phyloP scores from a whole-genome alignment of 495 filamentous ascomycete genomes.

The Hypoxylon cercidicola region DNA sequence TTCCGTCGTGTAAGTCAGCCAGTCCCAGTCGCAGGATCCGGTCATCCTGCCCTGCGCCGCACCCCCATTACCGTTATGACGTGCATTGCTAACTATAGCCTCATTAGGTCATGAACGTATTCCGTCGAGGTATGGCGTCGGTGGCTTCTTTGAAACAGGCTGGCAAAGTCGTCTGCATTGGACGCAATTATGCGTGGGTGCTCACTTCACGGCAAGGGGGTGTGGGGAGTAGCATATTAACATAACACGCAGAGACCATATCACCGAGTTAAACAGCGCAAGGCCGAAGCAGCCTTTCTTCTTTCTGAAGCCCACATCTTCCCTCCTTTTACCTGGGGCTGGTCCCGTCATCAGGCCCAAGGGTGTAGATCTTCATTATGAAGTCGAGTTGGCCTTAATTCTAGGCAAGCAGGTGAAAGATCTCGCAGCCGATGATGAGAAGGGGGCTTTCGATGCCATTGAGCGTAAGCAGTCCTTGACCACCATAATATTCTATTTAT shows the following conservation, averaged over 20 bases:
- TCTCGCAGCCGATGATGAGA: slow-evolving; percentile 71
- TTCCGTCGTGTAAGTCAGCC: slow-evolving; percentile 17
- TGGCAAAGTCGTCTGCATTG: slow-evolving; percentile 95
- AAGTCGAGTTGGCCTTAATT: slow-evolving; percentile 91
- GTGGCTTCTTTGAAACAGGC: slow-evolving; percentile 74
- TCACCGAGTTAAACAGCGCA: slow-evolving; percentile 87
- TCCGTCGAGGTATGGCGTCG: slow-evolving; percentile 59
- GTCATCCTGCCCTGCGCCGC: slow-evolving; percentile 13
- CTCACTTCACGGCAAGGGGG: slow-evolving; percentile 21
- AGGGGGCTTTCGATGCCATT: slow-evolving; percentile 69
- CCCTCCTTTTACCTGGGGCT: slow-evolving; percentile 78
- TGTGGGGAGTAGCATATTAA: slow-evolving; percentile 22
- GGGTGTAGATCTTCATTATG: slow-evolving; percentile 89
- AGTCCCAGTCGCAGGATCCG: slow-evolving; percentile 8
- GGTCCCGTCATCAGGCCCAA: slow-evolving; percentile 86
- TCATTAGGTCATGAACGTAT: slow-evolving; percentile 47
- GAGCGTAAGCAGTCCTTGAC: slow-evolving; percentile 55
- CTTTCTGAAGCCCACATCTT: slow-evolving; percentile 93
- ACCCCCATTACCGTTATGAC: background rate
- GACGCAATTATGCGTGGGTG: slow-evolving; percentile 94
- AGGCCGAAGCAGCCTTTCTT: slow-evolving; percentile 94
- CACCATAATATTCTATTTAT: background rate
- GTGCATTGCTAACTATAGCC: slow-evolving; percentile 27
- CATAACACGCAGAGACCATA: slow-evolving; percentile 77
- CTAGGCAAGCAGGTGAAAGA: slow-evolving; percentile 83